These are phyloP conservation scores for Pseudonectria buxi DNA, from an alignment of 2,329 filamentous ascomycete genomes.

Conservation along the genomic window DNA sequence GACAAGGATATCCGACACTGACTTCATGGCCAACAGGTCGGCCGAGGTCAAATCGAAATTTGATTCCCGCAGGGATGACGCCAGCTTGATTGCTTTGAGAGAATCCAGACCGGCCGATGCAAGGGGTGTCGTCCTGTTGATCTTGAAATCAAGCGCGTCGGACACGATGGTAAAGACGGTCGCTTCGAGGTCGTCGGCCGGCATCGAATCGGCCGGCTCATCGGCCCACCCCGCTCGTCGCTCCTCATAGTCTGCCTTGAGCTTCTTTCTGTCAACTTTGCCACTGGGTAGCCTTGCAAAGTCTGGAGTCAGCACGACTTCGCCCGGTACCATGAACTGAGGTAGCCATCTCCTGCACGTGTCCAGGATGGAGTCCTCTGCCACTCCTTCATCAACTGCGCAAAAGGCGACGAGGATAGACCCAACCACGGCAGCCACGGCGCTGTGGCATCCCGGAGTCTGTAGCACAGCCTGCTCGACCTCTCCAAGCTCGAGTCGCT, in stretches of 20 bases:
- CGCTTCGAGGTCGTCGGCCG: conserved; percentile 15
- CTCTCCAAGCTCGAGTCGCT: conserved; percentile 74
- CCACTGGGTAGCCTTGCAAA: conserved; percentile 77
- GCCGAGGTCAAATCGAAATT: conserved; percentile 52
- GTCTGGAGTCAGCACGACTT: conserved; percentile 55
- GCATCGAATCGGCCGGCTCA: conserved; percentile 5
- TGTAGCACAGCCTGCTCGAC: conserved; percentile 64
- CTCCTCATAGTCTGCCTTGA: conserved; percentile 46
- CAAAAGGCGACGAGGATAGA: conserved; percentile 71
- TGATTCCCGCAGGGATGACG: conserved; percentile 53
- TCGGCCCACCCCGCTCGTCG: conserved; percentile 8
- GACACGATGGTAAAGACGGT: conserved; percentile 36
- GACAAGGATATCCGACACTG: conserved; percentile 27
- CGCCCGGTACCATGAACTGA: conserved; percentile 73
- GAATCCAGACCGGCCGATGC: conserved; percentile 59
- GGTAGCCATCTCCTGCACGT: conserved; percentile 72
- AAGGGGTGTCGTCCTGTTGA: conserved; percentile 37
- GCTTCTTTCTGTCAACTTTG: conserved; percentile 65
- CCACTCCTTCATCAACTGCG: conserved; percentile 38
- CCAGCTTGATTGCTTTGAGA: conserved; percentile 40
- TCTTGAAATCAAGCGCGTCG: conserved; percentile 31
- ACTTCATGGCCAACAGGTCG: conserved; percentile 53
- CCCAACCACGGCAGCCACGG: conserved; percentile 59
- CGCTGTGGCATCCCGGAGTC: conserved; percentile 55
- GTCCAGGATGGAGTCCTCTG: conserved; percentile 40